These are phyloP conservation scores for Solanum ahanhuiri DNA, from an alignment of 257 asterid species.

Conservation along the genomic window DNA sequence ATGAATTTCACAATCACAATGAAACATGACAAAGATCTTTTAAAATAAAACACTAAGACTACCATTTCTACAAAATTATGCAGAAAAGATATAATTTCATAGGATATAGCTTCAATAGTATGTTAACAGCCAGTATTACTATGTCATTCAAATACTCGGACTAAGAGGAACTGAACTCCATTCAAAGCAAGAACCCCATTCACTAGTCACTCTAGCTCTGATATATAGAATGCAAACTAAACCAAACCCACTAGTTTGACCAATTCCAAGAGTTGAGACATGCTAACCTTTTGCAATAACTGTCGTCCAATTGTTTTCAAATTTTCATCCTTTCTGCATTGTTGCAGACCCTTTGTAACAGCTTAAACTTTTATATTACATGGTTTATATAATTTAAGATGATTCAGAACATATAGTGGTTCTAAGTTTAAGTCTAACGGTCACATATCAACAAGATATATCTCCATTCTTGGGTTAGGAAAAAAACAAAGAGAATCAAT, in stretches of 20 bases:
- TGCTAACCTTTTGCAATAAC: background rate
- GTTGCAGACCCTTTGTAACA: background rate
- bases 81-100: background rate
- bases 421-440: background rate
- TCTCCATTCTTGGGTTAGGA: background rate
- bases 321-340: background rate
- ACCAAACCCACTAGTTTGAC: background rate
- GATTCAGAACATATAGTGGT: background rate
- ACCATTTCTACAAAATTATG: background rate
- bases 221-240: background rate
- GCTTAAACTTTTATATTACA: background rate
- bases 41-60: background rate
- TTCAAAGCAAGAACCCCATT: background rate
- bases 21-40: background rate
- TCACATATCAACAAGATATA: background rate
- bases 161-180: background rate
- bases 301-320: background rate
- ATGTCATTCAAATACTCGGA: background rate
- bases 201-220: background rate
- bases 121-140: background rate
- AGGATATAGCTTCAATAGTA: background rate
- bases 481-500: background rate
- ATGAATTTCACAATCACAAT: background rate
- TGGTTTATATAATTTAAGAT: background rate
- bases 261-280: background rate